These are phyloP conservation scores for Leucoagaricus sp. DNA, from an alignment of 1,284 basidiomycete species.

Conservation along the genomic window DNA sequence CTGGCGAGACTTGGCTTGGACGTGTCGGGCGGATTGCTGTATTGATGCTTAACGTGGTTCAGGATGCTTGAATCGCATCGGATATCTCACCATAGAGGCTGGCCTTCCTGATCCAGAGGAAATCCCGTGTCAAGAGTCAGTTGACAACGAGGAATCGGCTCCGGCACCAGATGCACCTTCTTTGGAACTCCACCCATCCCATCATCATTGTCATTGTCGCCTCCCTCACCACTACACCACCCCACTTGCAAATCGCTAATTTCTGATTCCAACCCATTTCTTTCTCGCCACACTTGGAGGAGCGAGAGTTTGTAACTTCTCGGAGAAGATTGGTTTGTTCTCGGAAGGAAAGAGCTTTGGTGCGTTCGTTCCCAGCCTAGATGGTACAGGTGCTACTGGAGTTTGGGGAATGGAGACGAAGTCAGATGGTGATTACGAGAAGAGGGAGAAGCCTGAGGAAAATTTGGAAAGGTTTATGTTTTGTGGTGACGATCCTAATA, in stretches of 20 bases:
- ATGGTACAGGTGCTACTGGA: conserved; percentile 50
- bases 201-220: too few species aligned
- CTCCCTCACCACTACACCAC: conserved; percentile 31
- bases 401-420: conserved; percentile 54
- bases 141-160: neutral
- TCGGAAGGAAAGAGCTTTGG: conserved; percentile 87
- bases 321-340: conserved; percentile 78
- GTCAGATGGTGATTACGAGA: conserved; percentile 20
- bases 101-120: neutral
- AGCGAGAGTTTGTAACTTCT: conserved; percentile 80
- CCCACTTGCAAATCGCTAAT: conserved; percentile 61
- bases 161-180: too few species aligned
- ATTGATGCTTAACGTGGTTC: conserved; percentile 84
- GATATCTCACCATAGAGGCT: conserved; percentile 56
- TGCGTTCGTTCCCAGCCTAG: conserved; percentile 70
- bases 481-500: conserved; percentile 88
- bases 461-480: conserved; percentile 78
- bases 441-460: conserved; percentile 39
- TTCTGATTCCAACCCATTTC: conserved; percentile 78
- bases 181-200: too few species aligned
- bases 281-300: conserved; percentile 94
- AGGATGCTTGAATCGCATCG: conserved; percentile 81
- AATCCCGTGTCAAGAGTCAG: neutral
- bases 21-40: conserved; percentile 86
- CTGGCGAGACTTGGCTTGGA: conserved; percentile 88